Conservation (phyloP, 2,329 filamentous ascomycete species). For the Diaporthe ilicicola region DNA sequence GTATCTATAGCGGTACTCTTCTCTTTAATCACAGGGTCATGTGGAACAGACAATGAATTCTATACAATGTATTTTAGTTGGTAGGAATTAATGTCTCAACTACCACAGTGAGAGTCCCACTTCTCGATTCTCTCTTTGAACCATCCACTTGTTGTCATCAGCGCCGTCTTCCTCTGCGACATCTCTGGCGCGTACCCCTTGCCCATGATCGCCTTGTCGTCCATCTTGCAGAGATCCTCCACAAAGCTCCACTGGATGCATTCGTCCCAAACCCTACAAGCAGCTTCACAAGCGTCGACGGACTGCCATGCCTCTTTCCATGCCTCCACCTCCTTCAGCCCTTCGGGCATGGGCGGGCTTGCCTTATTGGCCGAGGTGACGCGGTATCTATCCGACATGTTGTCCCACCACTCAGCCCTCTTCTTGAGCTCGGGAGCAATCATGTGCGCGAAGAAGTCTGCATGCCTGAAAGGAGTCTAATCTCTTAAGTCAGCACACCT, state of each 20-base stretch:
- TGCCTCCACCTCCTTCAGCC: conserved; percentile 28
- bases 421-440: conserved; percentile 37
- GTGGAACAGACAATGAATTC: no score
- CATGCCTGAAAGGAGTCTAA: conserved; percentile 35
- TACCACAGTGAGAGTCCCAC: conserved; percentile 2
- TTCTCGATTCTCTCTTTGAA: conserved; percentile 23
- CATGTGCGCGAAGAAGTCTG: conserved; percentile 38
- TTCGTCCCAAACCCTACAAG: conserved; percentile 38
- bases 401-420: conserved; percentile 40
- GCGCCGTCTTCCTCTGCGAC: conserved; percentile 37
- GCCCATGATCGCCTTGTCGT: conserved; percentile 36
- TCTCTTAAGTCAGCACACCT: background rate
- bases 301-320: conserved; percentile 40
- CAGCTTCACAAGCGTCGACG: conserved; percentile 39
- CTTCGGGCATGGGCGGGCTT: conserved; percentile 33
- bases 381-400: conserved; percentile 38
- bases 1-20: no score
- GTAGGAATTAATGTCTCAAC: no score
- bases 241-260: conserved; percentile 42
- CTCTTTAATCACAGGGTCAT: no score
- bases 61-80: no score
- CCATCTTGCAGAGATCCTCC: conserved; percentile 41
- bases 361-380: conserved; percentile 37
- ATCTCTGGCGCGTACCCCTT: conserved; percentile 38
- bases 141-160: conserved; percentile 41